A percentile compares a stretch with the other conserved stretches of the same genome.
These are phyloP conservation scores for Globisporangium emineosum DNA, from an alignment of 352 stramenopile species.

Conservation along the genomic window DNA sequence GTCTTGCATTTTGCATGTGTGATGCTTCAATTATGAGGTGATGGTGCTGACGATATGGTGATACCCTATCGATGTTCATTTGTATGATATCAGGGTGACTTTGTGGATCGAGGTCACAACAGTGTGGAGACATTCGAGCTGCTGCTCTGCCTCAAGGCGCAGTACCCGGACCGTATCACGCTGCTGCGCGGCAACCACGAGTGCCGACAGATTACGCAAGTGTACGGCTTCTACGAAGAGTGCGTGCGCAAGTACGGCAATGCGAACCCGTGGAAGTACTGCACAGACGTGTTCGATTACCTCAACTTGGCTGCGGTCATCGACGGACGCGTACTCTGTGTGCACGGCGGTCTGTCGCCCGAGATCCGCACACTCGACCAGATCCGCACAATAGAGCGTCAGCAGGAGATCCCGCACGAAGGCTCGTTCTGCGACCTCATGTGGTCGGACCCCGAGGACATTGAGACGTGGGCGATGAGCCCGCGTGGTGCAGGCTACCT, in stretches of 20 bases:
- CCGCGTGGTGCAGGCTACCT: constrained; percentile 87
- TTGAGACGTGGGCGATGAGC: constrained; percentile 88
- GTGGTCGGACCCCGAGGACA: constrained; percentile 97
- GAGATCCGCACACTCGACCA: constrained; percentile 94
- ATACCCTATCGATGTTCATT: constrained; percentile 5
- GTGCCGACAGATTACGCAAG: constrained; percentile 95
- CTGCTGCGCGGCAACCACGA: constrained; percentile 89
- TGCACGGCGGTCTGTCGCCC: constrained; percentile 95
- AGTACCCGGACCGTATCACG: constrained; percentile 87
- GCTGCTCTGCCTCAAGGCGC: constrained; percentile 83
- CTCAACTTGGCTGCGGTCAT: constrained; percentile 94
- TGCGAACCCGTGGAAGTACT: constrained; percentile 95
- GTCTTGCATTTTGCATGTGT: too few species aligned
- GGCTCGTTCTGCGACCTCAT: constrained; percentile 98
- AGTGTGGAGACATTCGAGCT: constrained; percentile 90
- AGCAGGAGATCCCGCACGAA: constrained; percentile 95
- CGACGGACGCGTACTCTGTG: constrained; percentile 88
- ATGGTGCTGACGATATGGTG: constrained; percentile 6
- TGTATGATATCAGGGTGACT: constrained; percentile 64
- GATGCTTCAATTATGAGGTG: neutral
- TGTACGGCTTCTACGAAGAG: constrained; percentile 98
- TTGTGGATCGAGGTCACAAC: constrained; percentile 89
- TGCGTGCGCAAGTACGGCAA: constrained; percentile 97
- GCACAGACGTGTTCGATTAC: constrained; percentile 96
- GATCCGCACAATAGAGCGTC: constrained; percentile 95